Conservation (phyloP, 768 basidiomycete genomes). For the Termitomyces sp. region DNA sequence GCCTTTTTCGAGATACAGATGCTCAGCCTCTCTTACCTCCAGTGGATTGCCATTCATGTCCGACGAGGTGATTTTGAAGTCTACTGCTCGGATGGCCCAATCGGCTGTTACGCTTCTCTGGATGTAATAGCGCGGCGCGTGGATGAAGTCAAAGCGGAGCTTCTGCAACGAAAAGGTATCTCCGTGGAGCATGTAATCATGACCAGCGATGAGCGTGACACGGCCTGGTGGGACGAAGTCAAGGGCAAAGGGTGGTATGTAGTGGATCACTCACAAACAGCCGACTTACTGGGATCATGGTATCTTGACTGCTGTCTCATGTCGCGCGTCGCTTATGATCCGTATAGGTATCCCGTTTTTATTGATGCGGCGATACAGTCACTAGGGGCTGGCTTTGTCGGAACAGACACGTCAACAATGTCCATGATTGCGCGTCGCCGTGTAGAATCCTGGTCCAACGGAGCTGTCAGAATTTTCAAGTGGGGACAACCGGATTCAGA, state of each 20-base stretch:
- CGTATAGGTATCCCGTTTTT: conserved; percentile 61
- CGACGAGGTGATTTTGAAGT: conserved; percentile 49
- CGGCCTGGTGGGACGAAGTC: conserved; percentile 55
- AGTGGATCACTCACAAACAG: conserved; percentile 45
- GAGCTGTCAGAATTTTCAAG: conserved; percentile 42
- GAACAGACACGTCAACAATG: conserved; percentile 70
- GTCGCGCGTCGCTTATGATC: neutral
- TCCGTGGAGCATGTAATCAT: conserved; percentile 49
- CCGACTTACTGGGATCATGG: conserved; percentile 43
- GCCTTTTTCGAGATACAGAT: neutral
- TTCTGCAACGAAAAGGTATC: conserved; percentile 37
- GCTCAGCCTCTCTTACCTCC: neutral
- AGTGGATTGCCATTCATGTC: conserved; percentile 56
- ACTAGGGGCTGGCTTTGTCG: conserved; percentile 60
- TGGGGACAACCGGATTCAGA: conserved; percentile 58
- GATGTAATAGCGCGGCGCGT: conserved; percentile 49
- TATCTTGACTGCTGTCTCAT: conserved; percentile 13
- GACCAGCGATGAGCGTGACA: conserved; percentile 57
- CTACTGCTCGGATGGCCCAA: conserved; percentile 37
- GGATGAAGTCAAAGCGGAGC: conserved; percentile 45
- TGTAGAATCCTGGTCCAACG: conserved; percentile 61
- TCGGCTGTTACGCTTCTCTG: conserved; percentile 51
- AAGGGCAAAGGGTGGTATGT: conserved; percentile 42
- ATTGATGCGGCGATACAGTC: conserved; percentile 73
- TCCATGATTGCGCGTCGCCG: conserved; percentile 59